Base-by-base conservation (phyloP, 2,329 filamentous ascomycete genomes). In the Pezizomycotina sp. region DNA sequence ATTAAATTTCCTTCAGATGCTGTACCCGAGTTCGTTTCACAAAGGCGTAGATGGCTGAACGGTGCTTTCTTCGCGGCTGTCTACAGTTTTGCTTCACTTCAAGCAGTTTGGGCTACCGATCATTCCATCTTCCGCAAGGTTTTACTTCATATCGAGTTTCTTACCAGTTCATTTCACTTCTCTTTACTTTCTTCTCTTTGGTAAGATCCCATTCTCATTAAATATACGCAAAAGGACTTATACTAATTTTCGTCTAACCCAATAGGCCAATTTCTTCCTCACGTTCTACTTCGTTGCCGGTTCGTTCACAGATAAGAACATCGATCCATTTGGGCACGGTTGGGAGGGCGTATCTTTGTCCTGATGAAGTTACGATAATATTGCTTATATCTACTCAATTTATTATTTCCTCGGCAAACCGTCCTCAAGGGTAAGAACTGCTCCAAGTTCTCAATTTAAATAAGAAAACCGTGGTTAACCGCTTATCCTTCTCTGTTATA, bases 261-360 rank as follows among this genome's bases (percentile, higher is more conserved):
- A 22, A 31, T 29, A 64, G 61, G 84, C 86, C 58, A 98, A 98
- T 64, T 98, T 95, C 65, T 98, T 95, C 58, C 74, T 98, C 34
- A 92, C 84, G 39, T 98, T 98, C 62, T 98, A 84, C 68, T 98
- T 98, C 62, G 77, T 98, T 48, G 83, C 83, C 14, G 89, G 89
- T 27, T 91, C 84, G 25, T 67, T 98, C 10, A 69, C 78, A 0
- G 82, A 95, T 52, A 62, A 70, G 0, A 62, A 63, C 16, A 64
- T 91, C 47, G 89, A 98, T 56, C 91, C 91, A 0, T 98, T 98
- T 50, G 84, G 84, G 10, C 79, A 92, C 58, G 68, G 74, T 45
- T 75, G 92, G 46, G 80, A 31, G 71, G 71, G 47, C 72, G 78
- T 60, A 79, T 98, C 55, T 98, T 95, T 59, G 69, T 74, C 44